Evolutionary conservation across 768 basidiomycete genomes (phyloP).

Genomic region (Tephrocybe sp.): DNA sequence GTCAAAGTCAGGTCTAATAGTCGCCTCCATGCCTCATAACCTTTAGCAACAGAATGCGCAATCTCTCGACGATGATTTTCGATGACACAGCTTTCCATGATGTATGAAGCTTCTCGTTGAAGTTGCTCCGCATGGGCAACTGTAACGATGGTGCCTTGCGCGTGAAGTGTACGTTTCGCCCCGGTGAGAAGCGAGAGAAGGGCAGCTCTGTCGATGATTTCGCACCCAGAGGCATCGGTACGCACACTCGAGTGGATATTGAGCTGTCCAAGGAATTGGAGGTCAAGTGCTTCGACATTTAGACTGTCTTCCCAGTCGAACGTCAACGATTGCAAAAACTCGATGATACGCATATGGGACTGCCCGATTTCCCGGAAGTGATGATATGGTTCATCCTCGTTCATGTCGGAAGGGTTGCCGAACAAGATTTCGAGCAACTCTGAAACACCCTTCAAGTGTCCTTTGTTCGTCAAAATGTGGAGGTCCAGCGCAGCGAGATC

Average conservation of each 20-base stretch:
- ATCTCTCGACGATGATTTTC: constrained; percentile 90
- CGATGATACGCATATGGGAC: constrained; percentile 81
- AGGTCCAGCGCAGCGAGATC: constrained; percentile 86
- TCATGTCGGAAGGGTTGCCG: constrained; percentile 54
- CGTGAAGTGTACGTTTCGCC: constrained; percentile 59
- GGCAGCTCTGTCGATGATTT: constrained; percentile 74
- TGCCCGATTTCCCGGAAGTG: constrained; percentile 76
- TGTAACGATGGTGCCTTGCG: constrained; percentile 65
- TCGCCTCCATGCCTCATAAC: constrained; percentile 83
- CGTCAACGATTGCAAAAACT: constrained; percentile 81
- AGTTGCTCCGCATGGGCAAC: constrained; percentile 64
- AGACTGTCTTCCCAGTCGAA: constrained; percentile 87
- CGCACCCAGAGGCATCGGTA: constrained; percentile 69
- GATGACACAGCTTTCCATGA: constrained; percentile 79
- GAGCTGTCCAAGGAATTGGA: constrained; percentile 64
- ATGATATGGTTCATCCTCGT: constrained; percentile 49
- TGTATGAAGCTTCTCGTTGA: constrained; percentile 64
- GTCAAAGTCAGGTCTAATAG: constrained; percentile 82
- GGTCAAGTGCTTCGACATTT: constrained; percentile 49
- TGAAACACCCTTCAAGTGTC: constrained; percentile 67
- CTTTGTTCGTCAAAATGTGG: constrained; percentile 78
- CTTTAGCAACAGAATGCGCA: constrained; percentile 60
- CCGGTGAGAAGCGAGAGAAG: constrained; percentile 66
- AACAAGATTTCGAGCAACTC: constrained; percentile 83
- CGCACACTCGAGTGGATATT: constrained; percentile 71